Evolutionary conservation across 495 filamentous ascomycete genomes (phyloP).

Genomic region (Penicillium pulvis): DNA sequence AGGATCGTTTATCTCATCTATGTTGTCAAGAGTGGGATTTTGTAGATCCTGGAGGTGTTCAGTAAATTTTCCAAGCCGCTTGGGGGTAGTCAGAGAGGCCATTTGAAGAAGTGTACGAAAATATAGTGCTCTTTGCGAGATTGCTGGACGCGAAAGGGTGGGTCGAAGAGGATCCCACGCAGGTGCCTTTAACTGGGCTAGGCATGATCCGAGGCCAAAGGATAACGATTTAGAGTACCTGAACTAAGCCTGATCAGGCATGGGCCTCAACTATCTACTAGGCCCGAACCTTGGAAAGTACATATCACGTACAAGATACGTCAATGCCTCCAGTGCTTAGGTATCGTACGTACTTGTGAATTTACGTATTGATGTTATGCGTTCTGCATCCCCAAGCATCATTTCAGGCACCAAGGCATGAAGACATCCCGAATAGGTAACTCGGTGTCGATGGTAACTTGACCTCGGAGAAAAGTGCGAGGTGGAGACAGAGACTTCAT

Average conservation of each 20-base stretch:
- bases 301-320: too few relatives aligned
- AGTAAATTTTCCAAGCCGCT: too few relatives aligned
- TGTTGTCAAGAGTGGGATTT: neutral
- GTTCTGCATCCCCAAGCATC: too few relatives aligned
- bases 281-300: too few relatives aligned
- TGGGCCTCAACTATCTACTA: too few relatives aligned
- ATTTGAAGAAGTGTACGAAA: neutral
- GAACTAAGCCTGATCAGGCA: too few relatives aligned
- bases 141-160: neutral
- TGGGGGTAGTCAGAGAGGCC: neutral
- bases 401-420: neutral
- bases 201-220: too few relatives aligned
- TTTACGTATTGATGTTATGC: neutral
- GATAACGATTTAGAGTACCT: too few relatives aligned
- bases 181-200: too few relatives aligned
- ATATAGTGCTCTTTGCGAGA: neutral
- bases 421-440: neutral
- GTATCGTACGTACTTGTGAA: neutral
- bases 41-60: neutral
- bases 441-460: neutral
- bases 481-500: neutral
- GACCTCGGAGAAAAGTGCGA: neutral
- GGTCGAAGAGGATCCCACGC: too few relatives aligned
- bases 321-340: too few relatives aligned
- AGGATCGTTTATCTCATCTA: neutral